These are phyloP conservation scores for Cercospora nicotianae DNA, from an alignment of 2,329 filamentous ascomycete species.

Conservation along the genomic window DNA sequence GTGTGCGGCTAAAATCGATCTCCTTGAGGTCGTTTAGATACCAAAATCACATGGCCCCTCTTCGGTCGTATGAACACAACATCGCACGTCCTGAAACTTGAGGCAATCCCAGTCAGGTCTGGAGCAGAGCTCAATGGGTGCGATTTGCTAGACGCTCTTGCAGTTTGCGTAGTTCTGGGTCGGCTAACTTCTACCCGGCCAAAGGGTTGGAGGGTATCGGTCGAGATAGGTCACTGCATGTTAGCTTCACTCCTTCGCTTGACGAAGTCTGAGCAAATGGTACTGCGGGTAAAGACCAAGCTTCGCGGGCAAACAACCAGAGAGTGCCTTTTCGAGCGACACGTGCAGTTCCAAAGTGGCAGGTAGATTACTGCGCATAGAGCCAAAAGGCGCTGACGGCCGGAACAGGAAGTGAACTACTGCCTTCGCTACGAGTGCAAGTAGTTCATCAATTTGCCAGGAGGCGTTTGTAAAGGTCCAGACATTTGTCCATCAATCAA, in stretches of 20 bases:
- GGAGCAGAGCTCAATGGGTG: neutral
- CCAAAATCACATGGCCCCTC: neutral
- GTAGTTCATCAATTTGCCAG: too few species aligned
- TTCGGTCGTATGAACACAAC: neutral
- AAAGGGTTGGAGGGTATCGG: neutral
- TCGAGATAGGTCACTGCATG: neutral
- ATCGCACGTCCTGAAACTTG: neutral
- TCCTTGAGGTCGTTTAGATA: neutral
- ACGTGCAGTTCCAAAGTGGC: neutral
- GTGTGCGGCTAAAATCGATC: neutral
- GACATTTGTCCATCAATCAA: conserved; percentile 5
- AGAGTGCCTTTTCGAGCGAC: too few species aligned
- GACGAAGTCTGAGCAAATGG: neutral
- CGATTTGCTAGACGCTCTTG: neutral
- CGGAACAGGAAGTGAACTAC: neutral
- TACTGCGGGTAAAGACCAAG: neutral
- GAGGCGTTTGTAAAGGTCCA: too few species aligned
- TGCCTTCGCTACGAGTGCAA: neutral
- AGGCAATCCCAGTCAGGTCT: neutral
- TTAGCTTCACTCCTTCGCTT: neutral
- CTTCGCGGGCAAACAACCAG: neutral
- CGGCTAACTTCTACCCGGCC: neutral
- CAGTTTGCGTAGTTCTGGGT: neutral
- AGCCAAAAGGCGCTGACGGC: neutral
- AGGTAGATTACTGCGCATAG: neutral